Evolutionary conservation across 2,329 filamentous ascomycete genomes (phyloP), one percentile per base, ranked within the genome.

Genomic region (Fonsecaea pedrosoi): DNA sequence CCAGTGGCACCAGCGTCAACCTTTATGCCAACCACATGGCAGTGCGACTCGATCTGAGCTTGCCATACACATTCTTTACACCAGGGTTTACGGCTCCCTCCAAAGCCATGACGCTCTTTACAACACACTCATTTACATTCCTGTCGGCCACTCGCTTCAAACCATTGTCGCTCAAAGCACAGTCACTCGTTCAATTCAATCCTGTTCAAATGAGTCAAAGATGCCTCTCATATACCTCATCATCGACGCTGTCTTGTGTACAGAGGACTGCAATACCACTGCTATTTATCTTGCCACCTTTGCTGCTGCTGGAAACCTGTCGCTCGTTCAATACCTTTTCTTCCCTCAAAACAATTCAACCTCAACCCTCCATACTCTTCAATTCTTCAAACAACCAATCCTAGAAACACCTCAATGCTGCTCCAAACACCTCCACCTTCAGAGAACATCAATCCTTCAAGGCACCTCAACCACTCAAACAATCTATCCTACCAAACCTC

Each of bases 1-100:
- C 35, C 37, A 42, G 37, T n/a, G 37, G 37, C 54, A 57, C 35
- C 54, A 57, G 9, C 38, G 35, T 57, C 54, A 40, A 57, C 15
- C 35, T 57, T 57, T n/a, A 35, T 40, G 35, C 25, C 54, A 40
- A 40, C 10, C 38, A 57, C 9, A 57, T 30, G 54, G 54, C 55
- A 58, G 55, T 45, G 55, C 37, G 55, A 58, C 55, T 45, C 55
- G 55, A 42, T 42, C 55, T 58, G 55, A 45, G 55, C 55, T 58
- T 58, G 55, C 55, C 37, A 58, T 15, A 45, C 37, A 30, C 55
- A n/a, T 32, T 58, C 37, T 32, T 42, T 30, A 38, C 55, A n/a
- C 4, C 21, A n/a, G 21, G 30, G 37, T 42, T 58, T 12, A 25
- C 45, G 45, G 45, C 45, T 12, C 18, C 18, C n/a, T 25, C 25